Evolutionary conservation across 2,329 filamentous ascomycete species (phyloP).

Genomic region (Paracorniculantispora psalliotae): DNA sequence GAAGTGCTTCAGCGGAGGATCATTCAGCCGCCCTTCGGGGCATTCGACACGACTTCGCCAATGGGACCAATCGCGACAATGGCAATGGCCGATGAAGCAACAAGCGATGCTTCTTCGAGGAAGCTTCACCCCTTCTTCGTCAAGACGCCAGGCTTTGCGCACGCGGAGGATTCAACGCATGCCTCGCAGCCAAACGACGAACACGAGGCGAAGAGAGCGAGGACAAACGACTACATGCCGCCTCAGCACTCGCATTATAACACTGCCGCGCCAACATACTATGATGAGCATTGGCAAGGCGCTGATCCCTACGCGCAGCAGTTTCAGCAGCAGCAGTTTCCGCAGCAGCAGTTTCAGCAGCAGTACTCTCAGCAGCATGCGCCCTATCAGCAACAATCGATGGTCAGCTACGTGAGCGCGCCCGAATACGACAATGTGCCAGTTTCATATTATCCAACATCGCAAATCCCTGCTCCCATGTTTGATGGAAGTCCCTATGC

Average conservation of each 20-base stretch:
- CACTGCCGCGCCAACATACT: neutral
- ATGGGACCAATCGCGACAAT: constrained; percentile 41
- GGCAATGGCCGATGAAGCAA: constrained; percentile 40
- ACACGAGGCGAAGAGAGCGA: constrained; percentile 35
- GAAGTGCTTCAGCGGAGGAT: neutral
- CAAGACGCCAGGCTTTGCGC: constrained; percentile 17
- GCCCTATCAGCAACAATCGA: neutral
- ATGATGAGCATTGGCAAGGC: neutral
- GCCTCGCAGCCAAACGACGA: neutral
- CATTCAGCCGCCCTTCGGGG: neutral
- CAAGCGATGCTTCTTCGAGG: constrained; percentile 31
- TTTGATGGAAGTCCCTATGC: too few species aligned
- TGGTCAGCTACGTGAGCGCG: neutral
- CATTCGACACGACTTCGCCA: constrained; percentile 9
- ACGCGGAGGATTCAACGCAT: neutral
- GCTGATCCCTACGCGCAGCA: neutral
- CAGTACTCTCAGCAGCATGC: neutral
- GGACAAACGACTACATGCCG: constrained; percentile 27
- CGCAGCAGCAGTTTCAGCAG: neutral
- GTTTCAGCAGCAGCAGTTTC: neutral
- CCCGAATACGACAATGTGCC: neutral
- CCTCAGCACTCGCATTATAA: constrained; percentile 11
- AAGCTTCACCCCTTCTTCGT: constrained; percentile 55
- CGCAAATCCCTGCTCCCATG: neutral
- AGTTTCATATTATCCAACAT: neutral